Conservation (phyloP, 306 rosid species). For the Macrotyloma uniflorum region DNA sequence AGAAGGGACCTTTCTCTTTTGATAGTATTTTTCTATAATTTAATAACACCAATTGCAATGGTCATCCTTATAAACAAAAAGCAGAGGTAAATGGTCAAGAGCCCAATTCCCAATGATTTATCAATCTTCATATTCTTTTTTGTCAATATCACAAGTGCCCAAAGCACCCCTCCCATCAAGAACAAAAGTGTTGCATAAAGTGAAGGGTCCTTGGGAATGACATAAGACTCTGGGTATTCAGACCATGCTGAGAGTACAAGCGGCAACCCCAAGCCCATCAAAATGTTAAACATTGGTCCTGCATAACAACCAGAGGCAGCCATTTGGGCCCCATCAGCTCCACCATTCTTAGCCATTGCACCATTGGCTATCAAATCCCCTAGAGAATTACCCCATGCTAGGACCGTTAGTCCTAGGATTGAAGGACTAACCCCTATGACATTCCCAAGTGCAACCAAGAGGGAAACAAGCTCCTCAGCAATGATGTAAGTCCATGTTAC, state of each 20-base stretch:
- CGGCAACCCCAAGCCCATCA: slow-evolving; percentile 42
- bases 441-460: slow-evolving; percentile 33
- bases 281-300: slow-evolving; percentile 38
- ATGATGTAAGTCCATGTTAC: slow-evolving; percentile 43
- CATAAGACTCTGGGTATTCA: slow-evolving; percentile 37
- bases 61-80: slow-evolving; percentile 30
- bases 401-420: slow-evolving; percentile 35
- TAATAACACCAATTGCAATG: slow-evolving; percentile 30
- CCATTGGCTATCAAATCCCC: slow-evolving; percentile 43
- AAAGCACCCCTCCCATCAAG: slow-evolving; percentile 36
- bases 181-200: slow-evolving; percentile 27
- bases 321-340: slow-evolving; percentile 36
- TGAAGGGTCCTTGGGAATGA: slow-evolving; percentile 37
- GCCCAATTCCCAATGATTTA: slow-evolving; percentile 35
- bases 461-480: slow-evolving; percentile 39
- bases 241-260: slow-evolving; percentile 41
- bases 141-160: slow-evolving; percentile 31
- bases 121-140: slow-evolving; percentile 36
- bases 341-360: slow-evolving; percentile 42
- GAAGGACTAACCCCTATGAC: slow-evolving; percentile 40
- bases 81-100: slow-evolving; percentile 30
- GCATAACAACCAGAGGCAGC: slow-evolving; percentile 40
- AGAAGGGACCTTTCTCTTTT: neutral
- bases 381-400: slow-evolving; percentile 38
- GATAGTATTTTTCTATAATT: slow-evolving; percentile 7